phyloP scores from a whole-genome alignment of 805 yeast genomes.

The Zygosaccharomyces bisporus region DNA sequence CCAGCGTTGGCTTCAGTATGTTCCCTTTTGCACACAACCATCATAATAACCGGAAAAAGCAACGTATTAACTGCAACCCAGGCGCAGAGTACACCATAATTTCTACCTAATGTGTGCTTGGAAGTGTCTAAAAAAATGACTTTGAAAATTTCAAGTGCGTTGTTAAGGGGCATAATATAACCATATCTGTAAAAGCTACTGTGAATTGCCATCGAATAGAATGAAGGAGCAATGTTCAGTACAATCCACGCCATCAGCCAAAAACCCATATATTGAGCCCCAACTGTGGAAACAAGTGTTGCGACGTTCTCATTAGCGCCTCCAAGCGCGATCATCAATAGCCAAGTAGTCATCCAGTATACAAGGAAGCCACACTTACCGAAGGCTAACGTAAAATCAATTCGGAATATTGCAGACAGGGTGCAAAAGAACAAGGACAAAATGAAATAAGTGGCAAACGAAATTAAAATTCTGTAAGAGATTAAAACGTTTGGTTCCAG shows the following conservation, averaged over 20 bases:
- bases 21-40: conserved; percentile 41
- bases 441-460: conserved; percentile 53
- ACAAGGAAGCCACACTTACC: conserved; percentile 71
- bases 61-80: conserved; percentile 55
- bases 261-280: conserved; percentile 65
- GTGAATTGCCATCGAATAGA: conserved; percentile 57
- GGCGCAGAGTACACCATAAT: conserved; percentile 54
- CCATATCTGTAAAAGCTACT: conserved; percentile 61
- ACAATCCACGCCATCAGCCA: conserved; percentile 73
- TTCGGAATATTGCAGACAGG: conserved; percentile 65
- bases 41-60: conserved; percentile 44
- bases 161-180: conserved; percentile 65
- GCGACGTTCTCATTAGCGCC: conserved; percentile 67
- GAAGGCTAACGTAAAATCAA: conserved; percentile 53
- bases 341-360: conserved; percentile 63
- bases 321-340: conserved; percentile 75
- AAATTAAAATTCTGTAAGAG: conserved; percentile 47
- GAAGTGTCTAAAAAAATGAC: conserved; percentile 55
- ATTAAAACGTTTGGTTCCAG: conserved; percentile 45
- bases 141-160: conserved; percentile 57
- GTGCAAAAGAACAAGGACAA: conserved; percentile 55
- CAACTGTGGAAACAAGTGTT: conserved; percentile 45
- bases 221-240: conserved; percentile 63
- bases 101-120: conserved; percentile 55
- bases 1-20: too few relatives aligned